phyloP scores from a whole-genome alignment of 2,329 filamentous ascomycete species.

The Arachnopeziza araneosa region DNA sequence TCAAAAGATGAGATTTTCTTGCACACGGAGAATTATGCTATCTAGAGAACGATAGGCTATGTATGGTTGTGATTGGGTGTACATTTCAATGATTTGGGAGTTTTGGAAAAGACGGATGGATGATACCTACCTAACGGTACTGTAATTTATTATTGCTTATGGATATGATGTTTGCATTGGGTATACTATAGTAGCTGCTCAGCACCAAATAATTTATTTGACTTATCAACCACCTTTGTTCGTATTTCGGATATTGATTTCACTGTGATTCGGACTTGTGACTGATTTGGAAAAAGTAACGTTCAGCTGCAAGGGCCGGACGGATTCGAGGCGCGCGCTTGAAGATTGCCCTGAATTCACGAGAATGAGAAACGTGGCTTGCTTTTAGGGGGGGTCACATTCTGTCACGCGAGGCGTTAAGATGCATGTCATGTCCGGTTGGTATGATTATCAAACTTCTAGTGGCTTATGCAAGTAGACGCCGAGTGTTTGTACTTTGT shows the following conservation, averaged over 20 bases:
- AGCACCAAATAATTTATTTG: neutral
- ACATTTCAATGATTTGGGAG: neutral
- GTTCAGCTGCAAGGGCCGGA: neutral
- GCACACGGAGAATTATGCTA: slow-evolving; percentile 91
- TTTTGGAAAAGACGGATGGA: neutral
- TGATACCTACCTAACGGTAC: neutral
- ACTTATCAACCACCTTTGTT: neutral
- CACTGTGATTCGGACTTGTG: too few species aligned
- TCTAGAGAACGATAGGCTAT: slow-evolving; percentile 41
- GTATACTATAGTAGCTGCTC: neutral
- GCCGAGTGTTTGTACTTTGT: too few species aligned
- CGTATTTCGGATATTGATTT: too few species aligned
- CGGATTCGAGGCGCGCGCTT: neutral
- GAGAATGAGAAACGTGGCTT: neutral
- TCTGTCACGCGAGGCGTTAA: neutral
- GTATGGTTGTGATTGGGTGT: neutral
- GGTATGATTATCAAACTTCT: too few species aligned
- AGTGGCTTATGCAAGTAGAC: too few species aligned
- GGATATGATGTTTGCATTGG: neutral
- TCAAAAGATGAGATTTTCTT: slow-evolving; percentile 84
- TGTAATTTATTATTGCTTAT: slow-evolving; percentile 1
- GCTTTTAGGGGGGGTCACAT: neutral
- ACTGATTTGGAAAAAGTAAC: too few species aligned
- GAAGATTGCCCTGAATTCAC: neutral
- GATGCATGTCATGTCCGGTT: too few species aligned